phyloP scores from a whole-genome alignment of 352 stramenopile genomes.

The Globisporangium rhizosaccharum region DNA sequence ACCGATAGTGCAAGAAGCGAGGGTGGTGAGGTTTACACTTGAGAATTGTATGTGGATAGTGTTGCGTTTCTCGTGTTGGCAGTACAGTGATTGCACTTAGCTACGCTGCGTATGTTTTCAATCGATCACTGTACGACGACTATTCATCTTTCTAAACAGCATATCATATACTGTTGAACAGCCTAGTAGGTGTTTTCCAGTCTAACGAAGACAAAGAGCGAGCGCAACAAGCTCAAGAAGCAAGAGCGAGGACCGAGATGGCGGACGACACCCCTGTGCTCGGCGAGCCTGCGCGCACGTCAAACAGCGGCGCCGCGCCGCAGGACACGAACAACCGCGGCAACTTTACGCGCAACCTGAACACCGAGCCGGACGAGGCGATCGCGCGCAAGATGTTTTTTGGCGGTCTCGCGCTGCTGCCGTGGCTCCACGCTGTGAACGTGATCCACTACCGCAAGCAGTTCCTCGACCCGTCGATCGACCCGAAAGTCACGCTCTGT shows the following conservation, averaged over 20 bases:
- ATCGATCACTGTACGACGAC: too few species aligned
- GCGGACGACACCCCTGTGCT: slow-evolving; percentile 52
- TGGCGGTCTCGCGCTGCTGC: slow-evolving; percentile 59
- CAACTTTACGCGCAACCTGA: slow-evolving; percentile 86
- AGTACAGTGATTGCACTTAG: too few species aligned
- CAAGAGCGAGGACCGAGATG: slow-evolving; percentile 16
- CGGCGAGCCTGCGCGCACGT: slow-evolving; percentile 28
- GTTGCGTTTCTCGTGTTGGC: too few species aligned
- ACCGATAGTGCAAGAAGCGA: too few species aligned
- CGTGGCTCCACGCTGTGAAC: slow-evolving; percentile 82
- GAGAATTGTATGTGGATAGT: too few species aligned
- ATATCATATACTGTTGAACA: too few species aligned
- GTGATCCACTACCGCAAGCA: slow-evolving; percentile 80
- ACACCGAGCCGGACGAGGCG: slow-evolving; percentile 62
- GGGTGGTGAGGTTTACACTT: too few species aligned
- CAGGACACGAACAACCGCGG: slow-evolving; percentile 64
- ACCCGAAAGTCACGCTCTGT: slow-evolving; percentile 75
- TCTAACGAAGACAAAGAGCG: neutral
- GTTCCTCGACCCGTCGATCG: slow-evolving; percentile 59
- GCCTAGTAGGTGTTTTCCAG: neutral
- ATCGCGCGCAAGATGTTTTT: slow-evolving; percentile 86
- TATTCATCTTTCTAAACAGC: too few species aligned
- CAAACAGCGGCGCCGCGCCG: slow-evolving; percentile 7
- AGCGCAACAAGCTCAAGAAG: neutral
- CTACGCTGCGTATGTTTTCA: too few species aligned